These are phyloP conservation scores for Magnaporthiopsis rhizophila DNA, from an alignment of 2,329 filamentous ascomycete species.

Conservation along the genomic window DNA sequence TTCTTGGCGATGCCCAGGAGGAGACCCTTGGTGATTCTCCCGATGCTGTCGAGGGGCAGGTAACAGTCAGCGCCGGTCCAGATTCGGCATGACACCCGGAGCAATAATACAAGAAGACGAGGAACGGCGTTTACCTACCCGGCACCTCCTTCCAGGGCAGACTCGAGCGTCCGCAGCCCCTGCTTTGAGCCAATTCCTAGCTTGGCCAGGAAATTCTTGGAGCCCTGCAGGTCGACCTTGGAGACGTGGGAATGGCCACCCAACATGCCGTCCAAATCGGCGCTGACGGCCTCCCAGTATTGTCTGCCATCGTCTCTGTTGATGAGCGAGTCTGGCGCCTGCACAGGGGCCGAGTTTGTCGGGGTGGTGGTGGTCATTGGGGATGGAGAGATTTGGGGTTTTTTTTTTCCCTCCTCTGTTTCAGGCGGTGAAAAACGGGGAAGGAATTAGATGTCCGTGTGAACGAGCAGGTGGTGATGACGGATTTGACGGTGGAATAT, in stretches of 20 bases:
- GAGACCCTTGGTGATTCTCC: conserved; percentile 71
- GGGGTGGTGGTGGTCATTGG: not conserved
- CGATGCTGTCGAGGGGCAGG: conserved; percentile 50
- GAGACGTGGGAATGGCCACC: conserved; percentile 62
- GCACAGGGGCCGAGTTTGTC: not conserved
- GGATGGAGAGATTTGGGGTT: too few relatives aligned
- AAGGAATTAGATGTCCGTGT: not conserved
- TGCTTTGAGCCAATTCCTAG: conserved; percentile 39
- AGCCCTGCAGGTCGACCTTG: conserved; percentile 63
- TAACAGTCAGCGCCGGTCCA: not conserved
- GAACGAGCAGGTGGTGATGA: not conserved
- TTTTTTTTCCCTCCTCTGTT: too few relatives aligned
- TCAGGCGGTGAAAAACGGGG: not conserved
- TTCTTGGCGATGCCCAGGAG: conserved; percentile 60
- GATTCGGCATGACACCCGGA: not conserved
- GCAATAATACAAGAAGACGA: not conserved
- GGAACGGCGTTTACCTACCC: conserved; percentile 14
- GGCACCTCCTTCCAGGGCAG: conserved; percentile 32
- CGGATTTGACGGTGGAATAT: not conserved
- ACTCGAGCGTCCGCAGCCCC: conserved; percentile 20
- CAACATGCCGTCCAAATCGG: conserved; percentile 63
- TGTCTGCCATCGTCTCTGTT: conserved; percentile 26
- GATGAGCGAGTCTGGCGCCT: conserved; percentile 26
- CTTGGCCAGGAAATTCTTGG: conserved; percentile 63
- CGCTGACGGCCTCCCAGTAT: conserved; percentile 40